These are phyloP conservation scores for Incumbomyces delicatus DNA, from an alignment of 2,329 filamentous ascomycete genomes.

Conservation along the genomic window DNA sequence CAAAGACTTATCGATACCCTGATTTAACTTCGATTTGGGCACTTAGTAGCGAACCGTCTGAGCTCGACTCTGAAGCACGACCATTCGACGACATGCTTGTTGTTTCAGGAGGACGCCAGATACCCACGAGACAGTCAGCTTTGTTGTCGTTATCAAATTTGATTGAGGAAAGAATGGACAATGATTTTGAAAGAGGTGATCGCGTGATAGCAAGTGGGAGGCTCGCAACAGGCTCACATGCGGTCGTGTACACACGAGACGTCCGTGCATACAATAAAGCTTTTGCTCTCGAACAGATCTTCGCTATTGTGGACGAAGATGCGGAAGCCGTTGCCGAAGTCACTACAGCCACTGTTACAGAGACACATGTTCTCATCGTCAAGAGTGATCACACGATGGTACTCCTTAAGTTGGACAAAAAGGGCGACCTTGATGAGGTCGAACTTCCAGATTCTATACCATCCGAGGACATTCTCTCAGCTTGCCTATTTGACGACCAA, in stretches of 20 bases:
- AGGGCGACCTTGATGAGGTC: slow-evolving; percentile 76
- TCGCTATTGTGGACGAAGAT: slow-evolving; percentile 86
- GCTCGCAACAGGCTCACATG: slow-evolving; percentile 66
- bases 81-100: slow-evolving; percentile 7
- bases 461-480: slow-evolving; percentile 66
- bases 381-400: slow-evolving; percentile 74
- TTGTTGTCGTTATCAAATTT: background rate
- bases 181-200: slow-evolving; percentile 85
- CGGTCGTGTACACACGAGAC: slow-evolving; percentile 77
- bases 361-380: slow-evolving; percentile 75
- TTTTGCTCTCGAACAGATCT: slow-evolving; percentile 78
- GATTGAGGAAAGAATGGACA: slow-evolving; percentile 42
- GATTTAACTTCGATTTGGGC: background rate
- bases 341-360: slow-evolving; percentile 70
- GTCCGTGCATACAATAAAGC: slow-evolving; percentile 86
- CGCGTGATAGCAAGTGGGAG: slow-evolving; percentile 77
- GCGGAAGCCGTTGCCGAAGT: slow-evolving; percentile 67
- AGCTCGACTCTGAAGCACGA: slow-evolving; percentile 1
- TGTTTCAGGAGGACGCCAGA: background rate
- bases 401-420: slow-evolving; percentile 68
- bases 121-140: background rate
- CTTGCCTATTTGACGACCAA: slow-evolving; percentile 69
- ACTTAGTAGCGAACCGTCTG: slow-evolving; percentile 4
- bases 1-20: slow-evolving; percentile 55
- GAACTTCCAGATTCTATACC: slow-evolving; percentile 52